These are phyloP conservation scores for Lagenidium giganteum DNA, from an alignment of 352 stramenopile species.

Conservation along the genomic window DNA sequence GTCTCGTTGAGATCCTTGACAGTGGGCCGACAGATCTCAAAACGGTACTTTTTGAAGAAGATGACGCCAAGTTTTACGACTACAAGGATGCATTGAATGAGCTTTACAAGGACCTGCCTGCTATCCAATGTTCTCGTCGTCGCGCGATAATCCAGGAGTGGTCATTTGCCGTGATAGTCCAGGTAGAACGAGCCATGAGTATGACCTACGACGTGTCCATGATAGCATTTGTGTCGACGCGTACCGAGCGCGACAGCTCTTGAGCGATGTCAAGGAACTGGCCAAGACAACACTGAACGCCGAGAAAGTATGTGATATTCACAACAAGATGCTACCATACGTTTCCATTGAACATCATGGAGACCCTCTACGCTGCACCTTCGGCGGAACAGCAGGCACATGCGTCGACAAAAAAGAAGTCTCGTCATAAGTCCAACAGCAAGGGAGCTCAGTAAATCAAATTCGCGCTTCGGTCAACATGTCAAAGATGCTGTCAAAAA, in stretches of 20 bases:
- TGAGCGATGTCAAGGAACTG: background rate
- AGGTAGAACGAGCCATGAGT: too few relatives aligned
- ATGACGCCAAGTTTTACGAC: background rate
- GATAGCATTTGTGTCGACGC: background rate
- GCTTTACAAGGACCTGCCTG: slow-evolving; percentile 1
- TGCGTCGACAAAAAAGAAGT: too few relatives aligned
- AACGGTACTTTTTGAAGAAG: too few relatives aligned
- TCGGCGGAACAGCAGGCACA: slow-evolving; percentile 3
- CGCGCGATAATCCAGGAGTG: too few relatives aligned
- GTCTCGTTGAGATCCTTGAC: too few relatives aligned
- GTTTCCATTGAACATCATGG: slow-evolving; percentile 1
- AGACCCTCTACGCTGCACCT: slow-evolving; percentile 5
- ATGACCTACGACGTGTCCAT: background rate
- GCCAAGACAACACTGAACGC: background rate
- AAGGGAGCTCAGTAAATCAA: too few relatives aligned
- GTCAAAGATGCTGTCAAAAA: too few relatives aligned
- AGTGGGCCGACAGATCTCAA: too few relatives aligned
- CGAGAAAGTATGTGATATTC: slow-evolving; percentile 6
- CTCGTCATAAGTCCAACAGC: too few relatives aligned
- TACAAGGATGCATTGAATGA: slow-evolving; percentile 1
- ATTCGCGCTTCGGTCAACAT: too few relatives aligned
- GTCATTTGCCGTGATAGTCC: too few relatives aligned
- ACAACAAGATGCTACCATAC: slow-evolving; percentile 14
- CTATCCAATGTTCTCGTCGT: background rate
- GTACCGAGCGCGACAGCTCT: background rate